phyloP scores from a whole-genome alignment of 225 moss, liverwort and hornwort species.

The Marchantia paleacea region DNA sequence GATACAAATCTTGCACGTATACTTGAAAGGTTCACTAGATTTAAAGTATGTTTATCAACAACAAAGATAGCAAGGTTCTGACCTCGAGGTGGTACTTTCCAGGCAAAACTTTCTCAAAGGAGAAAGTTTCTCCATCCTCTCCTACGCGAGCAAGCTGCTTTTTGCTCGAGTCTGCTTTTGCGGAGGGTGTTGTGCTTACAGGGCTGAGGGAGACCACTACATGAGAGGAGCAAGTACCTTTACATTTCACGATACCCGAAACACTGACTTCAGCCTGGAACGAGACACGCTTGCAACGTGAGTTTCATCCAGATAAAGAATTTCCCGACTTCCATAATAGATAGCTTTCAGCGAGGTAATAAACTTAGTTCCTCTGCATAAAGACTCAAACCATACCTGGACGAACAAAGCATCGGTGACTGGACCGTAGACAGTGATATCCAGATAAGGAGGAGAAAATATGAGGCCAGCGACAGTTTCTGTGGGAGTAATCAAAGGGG shows the following conservation, averaged over 20 bases:
- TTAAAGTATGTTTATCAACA: too few relatives aligned
- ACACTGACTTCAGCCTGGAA: slow-evolving; percentile 69
- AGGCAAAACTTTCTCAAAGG: slow-evolving; percentile 63
- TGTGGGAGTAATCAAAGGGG: slow-evolving; percentile 55
- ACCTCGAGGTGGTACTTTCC: slow-evolving; percentile 72
- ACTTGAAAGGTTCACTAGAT: too few relatives aligned
- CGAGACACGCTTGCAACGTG: not conserved
- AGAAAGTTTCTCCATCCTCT: slow-evolving; percentile 44
- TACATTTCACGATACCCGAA: slow-evolving; percentile 68
- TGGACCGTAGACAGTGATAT: slow-evolving; percentile 59
- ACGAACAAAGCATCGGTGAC: slow-evolving; percentile 56
- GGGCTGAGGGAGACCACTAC: slow-evolving; percentile 50
- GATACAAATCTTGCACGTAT: too few relatives aligned
- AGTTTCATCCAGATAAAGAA: not conserved
- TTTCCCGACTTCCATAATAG: not conserved
- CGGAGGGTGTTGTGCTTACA: slow-evolving; percentile 28
- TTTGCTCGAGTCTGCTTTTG: slow-evolving; percentile 26
- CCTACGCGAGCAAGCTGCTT: slow-evolving; percentile 39
- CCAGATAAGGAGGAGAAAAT: slow-evolving; percentile 63
- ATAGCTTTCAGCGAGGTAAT: too few relatives aligned
- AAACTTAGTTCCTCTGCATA: not conserved
- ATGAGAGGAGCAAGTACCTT: slow-evolving; percentile 54
- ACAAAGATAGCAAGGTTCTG: not conserved
- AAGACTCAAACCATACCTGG: slow-evolving; percentile 44
- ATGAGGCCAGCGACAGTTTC: slow-evolving; percentile 61